Percentiles rank a stretch among this genome's conserved stretches.
These are phyloP conservation scores for Puccinia hordei DNA, from an alignment of 1,284 basidiomycete species.

Conservation along the genomic window DNA sequence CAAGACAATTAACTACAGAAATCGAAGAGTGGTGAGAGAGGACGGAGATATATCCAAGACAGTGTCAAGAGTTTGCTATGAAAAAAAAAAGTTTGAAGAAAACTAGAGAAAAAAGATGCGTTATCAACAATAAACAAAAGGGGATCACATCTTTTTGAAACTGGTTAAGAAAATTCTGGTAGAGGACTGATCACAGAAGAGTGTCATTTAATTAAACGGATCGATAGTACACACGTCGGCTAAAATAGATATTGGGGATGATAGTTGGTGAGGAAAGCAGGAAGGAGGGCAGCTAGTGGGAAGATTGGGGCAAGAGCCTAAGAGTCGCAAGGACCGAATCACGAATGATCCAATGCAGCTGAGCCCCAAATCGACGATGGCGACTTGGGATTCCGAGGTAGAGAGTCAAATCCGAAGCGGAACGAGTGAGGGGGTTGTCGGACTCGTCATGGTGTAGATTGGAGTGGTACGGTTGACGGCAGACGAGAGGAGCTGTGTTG, in stretches of 20 bases:
- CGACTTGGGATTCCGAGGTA: not conserved
- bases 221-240: conserved; percentile 5
- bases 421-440: not conserved
- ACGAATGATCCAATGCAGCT: not conserved
- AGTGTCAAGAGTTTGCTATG: conserved; percentile 5
- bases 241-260: not conserved
- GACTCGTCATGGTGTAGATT: not conserved
- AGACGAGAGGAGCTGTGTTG: conserved; percentile 8
- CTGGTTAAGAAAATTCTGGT: conserved; percentile 6
- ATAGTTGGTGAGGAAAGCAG: not conserved
- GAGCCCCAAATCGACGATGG: not conserved
- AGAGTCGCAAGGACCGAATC: not conserved
- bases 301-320: not conserved
- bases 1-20: conserved; percentile 21
- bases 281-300: not conserved
- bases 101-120: not conserved
- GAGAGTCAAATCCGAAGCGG: conserved; percentile 19
- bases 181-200: not conserved
- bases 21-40: conserved; percentile 4
- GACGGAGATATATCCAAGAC: conserved; percentile 5
- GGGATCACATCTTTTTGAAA: conserved; percentile 7
- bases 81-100: not conserved
- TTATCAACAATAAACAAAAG: conserved; percentile 8
- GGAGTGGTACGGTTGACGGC: not conserved
- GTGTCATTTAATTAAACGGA: conserved; percentile 22